Conservation (phyloP, 2,329 filamentous ascomycete species). For the Volutella citrinella region DNA sequence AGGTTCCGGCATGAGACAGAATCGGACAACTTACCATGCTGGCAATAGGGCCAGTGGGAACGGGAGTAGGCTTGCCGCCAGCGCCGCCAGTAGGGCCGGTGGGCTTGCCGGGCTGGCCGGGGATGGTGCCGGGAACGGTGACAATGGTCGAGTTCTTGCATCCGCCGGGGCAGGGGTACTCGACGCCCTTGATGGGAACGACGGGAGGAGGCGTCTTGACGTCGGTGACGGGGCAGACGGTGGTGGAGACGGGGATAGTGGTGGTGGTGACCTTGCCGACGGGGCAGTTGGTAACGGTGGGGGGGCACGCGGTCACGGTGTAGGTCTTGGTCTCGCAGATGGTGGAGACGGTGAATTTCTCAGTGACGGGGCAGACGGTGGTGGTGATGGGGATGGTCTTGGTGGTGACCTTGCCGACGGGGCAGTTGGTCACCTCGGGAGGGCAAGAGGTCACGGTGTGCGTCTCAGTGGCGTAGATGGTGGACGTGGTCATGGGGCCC, state of each 20-base stretch:
- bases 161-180: no score
- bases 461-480: constrained; percentile 3
- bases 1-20: no score
- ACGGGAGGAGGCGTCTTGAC: no score
- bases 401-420: not conserved
- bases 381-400: constrained; percentile 1
- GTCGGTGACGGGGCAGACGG: constrained; percentile 3
- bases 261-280: constrained; percentile 23
- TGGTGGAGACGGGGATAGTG: constrained; percentile 5
- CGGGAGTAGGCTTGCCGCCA: no score
- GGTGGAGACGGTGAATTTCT: no score
- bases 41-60: no score
- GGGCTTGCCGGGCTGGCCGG: constrained; percentile 5
- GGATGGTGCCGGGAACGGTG: not conserved
- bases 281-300: constrained; percentile 25
- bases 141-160: constrained; percentile 2
- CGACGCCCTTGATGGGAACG: no score
- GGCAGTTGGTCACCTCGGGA: no score
- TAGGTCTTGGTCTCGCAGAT: constrained; percentile 24
- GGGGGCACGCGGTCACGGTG: constrained; percentile 27
- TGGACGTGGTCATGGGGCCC: no score
- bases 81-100: no score
- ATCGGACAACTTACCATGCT: no score
- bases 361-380: no score
- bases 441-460: constrained; percentile 1